phyloP scores from a whole-genome alignment of 768 basidiomycete species.

The Candolleomyces eurysporus region DNA sequence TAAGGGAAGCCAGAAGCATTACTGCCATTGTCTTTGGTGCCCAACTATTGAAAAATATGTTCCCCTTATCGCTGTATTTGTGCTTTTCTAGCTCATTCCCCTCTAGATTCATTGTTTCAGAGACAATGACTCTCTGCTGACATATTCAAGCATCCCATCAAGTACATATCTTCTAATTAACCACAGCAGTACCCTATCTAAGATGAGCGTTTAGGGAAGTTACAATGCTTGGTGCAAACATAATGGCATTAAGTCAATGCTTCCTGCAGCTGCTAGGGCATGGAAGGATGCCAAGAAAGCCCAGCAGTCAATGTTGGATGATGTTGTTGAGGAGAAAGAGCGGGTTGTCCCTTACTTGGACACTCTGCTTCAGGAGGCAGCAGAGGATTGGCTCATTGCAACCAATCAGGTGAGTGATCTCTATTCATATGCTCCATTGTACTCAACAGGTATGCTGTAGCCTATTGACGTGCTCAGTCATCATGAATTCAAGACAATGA shows the following conservation, averaged over 20 bases:
- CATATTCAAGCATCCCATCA: slow-evolving; percentile 13
- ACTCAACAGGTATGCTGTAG: no score
- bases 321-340: slow-evolving; percentile 14
- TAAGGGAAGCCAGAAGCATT: background rate
- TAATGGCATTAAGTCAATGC: slow-evolving; percentile 26
- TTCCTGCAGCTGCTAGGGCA: slow-evolving; percentile 18
- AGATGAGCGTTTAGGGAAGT: background rate
- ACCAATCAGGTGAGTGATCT: slow-evolving; percentile 34
- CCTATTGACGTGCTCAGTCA: no score
- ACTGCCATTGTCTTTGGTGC: background rate
- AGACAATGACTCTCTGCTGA: slow-evolving; percentile 11
- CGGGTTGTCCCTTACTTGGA: slow-evolving; percentile 27
- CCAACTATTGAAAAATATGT: no score
- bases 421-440: background rate
- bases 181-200: background rate
- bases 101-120: slow-evolving; percentile 1
- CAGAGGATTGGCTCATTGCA: slow-evolving; percentile 34
- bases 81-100: background rate
- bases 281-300: slow-evolving; percentile 11
- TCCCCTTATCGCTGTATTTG: no score
- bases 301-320: slow-evolving; percentile 20
- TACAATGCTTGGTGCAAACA: slow-evolving; percentile 27
- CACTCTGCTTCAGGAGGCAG: slow-evolving; percentile 23
- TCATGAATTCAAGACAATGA: slow-evolving; percentile 21
- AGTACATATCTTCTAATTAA: background rate